Conservation (phyloP, 495 filamentous ascomycete species). For the Podospora anserina region DNA sequence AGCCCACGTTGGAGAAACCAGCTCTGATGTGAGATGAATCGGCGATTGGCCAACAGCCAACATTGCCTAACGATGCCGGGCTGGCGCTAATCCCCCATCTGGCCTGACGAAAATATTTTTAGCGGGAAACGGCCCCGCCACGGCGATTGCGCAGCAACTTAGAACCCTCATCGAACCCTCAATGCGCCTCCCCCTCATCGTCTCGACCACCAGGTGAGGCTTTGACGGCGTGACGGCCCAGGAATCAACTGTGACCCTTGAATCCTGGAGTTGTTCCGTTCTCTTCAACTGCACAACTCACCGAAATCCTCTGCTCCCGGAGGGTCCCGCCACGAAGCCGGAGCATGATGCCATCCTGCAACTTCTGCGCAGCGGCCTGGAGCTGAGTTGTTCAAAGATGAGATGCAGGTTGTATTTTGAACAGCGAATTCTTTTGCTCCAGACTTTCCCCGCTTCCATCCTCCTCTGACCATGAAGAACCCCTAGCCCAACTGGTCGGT, state of each 20-base stretch:
- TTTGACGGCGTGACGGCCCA: constrained; percentile 11
- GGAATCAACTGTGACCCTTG: not conserved
- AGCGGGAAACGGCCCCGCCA: constrained; percentile 9
- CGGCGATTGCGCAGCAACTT: not conserved
- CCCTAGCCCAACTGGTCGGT: not conserved
- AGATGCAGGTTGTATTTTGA: not conserved
- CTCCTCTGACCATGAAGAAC: not conserved
- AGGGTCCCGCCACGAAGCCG: not conserved
- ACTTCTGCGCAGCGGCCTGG: not conserved
- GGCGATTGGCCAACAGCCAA: not conserved
- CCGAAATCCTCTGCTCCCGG: not conserved
- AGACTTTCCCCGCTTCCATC: not conserved
- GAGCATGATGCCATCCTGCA: not conserved
- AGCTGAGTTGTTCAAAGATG: not conserved
- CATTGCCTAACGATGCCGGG: not conserved
- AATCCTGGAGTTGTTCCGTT: not conserved
- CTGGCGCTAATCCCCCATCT: constrained; percentile 6
- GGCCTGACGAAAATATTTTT: constrained; percentile 20
- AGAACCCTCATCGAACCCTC: constrained; percentile 5
- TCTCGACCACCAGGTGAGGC: constrained; percentile 10
- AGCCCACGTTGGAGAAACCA: not conserved
- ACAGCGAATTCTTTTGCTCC: not conserved
- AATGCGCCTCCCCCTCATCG: constrained; percentile 19
- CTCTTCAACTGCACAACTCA: not conserved
- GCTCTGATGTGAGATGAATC: not conserved